Conservation (phyloP, 148 eudicot species). For the Rhododendron kiyosumense region DNA sequence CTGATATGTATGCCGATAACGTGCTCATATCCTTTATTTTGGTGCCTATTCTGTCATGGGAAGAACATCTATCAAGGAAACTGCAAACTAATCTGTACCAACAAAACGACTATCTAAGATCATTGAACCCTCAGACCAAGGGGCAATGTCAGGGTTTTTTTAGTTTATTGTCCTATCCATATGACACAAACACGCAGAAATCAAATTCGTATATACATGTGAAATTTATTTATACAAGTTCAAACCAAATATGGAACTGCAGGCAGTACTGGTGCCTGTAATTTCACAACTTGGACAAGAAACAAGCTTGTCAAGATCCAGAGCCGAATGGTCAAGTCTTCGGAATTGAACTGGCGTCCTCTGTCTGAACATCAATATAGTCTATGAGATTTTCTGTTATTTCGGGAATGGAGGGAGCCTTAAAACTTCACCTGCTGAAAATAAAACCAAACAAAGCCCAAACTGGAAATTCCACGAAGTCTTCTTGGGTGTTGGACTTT, state of each 20-base stretch:
- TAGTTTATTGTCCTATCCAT: not conserved
- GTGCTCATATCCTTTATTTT: not conserved
- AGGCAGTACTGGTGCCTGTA: slow-evolving; percentile 1
- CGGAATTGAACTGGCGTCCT: not conserved
- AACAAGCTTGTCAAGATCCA: slow-evolving; percentile 1
- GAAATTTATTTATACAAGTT: slow-evolving; percentile 3
- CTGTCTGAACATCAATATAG: slow-evolving; percentile 4
- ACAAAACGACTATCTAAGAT: not conserved
- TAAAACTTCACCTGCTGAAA: slow-evolving; percentile 11
- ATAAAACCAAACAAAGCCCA: not conserved
- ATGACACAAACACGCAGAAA: slow-evolving; percentile 4
- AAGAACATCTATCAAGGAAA: not conserved
- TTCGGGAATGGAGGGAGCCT: not conserved
- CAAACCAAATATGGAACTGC: slow-evolving; percentile 5
- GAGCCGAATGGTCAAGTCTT: not conserved
- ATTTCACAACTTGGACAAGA: slow-evolving; percentile 15
- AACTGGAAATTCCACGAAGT: slow-evolving; percentile 2
- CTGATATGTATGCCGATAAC: not conserved
- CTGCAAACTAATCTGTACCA: not conserved
- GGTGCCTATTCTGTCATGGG: not conserved
- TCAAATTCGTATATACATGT: slow-evolving; percentile 14
- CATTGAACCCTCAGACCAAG: not conserved
- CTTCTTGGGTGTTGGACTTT: not conserved
- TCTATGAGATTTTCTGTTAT: not conserved
- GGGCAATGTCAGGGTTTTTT: not conserved